Percentiles rank a stretch among this genome's conserved stretches.
Conservation (phyloP, 1,284 basidiomycete genomes). For the Lentinus polychrous region DNA sequence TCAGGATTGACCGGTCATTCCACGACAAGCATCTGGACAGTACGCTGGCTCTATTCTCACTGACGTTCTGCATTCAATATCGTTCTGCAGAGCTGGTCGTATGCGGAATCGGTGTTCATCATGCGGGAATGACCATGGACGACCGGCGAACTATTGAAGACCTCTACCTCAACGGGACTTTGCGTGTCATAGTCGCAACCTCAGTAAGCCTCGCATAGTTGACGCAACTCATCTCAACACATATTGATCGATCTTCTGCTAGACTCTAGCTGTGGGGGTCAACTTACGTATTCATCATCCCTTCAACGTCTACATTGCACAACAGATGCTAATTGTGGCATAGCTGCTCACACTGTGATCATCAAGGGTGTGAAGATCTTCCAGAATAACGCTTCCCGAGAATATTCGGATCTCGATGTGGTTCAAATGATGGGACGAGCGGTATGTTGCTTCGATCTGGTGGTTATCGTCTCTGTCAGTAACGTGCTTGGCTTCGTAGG, state of each 20-base stretch:
- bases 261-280: conserved; percentile 86
- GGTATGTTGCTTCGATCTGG: conserved; percentile 35
- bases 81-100: conserved; percentile 44
- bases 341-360: conserved; percentile 76
- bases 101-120: conserved; percentile 77
- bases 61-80: neutral
- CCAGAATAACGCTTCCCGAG: conserved; percentile 54
- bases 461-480: no score
- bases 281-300: conserved; percentile 62
- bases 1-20: conserved; percentile 48
- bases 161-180: conserved; percentile 54
- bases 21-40: conserved; percentile 57
- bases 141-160: conserved; percentile 71
- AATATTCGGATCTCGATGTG: conserved; percentile 79
- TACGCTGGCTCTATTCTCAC: conserved; percentile 21
- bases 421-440: conserved; percentile 85
- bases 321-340: neutral
- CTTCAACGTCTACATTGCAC: neutral
- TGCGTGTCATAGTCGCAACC: conserved; percentile 69
- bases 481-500: conserved; percentile 36
- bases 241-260: conserved; percentile 8
- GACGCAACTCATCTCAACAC: conserved; percentile 3
- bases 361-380: conserved; percentile 77
- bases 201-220: conserved; percentile 42
- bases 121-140: conserved; percentile 72